Base-by-base conservation (phyloP, 352 stramenopile genomes). In the Pythium scleroteichum region DNA sequence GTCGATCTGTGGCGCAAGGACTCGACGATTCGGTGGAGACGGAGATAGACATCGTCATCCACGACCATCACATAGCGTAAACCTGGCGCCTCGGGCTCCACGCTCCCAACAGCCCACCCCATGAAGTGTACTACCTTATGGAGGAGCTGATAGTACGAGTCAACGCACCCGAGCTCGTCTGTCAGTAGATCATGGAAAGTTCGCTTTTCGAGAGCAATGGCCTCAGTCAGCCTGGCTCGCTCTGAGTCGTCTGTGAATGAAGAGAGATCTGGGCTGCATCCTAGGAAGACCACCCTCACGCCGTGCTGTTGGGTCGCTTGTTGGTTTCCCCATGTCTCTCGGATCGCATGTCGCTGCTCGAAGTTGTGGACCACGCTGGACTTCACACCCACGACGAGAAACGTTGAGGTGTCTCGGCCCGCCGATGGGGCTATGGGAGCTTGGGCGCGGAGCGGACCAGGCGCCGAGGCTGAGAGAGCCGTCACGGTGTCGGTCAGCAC, bases 81-180 rank as follows among this genome's bases (percentile, higher is more conserved):
- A 2, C 22, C 49, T 27, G 7, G 27, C 50, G 56, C 67, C 73
- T 57, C 17, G 17, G 1, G 4, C 5, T 52, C 5, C 16, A 14
- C 7, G 17, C 26, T 47, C 10, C 35, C 13, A 1, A 39, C 22
- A 16, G 27, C 32, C 38, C 40, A 69, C 23, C 50, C 45, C n/a
- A 69, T 23, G 44, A 92, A 92, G n/a, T 59, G 55, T 13, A 75
- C 78, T 10, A 78, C 70, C 38, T 90, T 90, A n/a, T 76, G 51
- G 0, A 79, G 52, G 41, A 90, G 42, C 6, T 67, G 49, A 8
- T 50, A 47, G 59, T 90, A 92, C 13, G 67, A 76, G 53, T 90
- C 78, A 1, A 59, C 59, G 52, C 79, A 86, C 5, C 12, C 10
- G 12, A 90, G 62, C 24, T 88, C 72, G 41, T 71, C 38, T 0